These are phyloP conservation scores for Priceomyces medius DNA, from an alignment of 805 yeast species.

Conservation along the genomic window DNA sequence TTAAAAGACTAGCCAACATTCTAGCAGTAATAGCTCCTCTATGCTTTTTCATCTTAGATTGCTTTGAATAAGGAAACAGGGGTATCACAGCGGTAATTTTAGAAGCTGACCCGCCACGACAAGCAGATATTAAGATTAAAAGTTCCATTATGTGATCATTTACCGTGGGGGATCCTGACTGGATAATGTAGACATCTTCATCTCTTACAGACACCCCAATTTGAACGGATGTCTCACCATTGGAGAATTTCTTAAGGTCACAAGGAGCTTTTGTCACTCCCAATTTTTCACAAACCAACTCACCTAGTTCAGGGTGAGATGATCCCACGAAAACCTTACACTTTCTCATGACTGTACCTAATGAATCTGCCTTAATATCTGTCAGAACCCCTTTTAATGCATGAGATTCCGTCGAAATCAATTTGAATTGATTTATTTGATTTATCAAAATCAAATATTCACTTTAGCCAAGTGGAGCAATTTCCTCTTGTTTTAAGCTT, in stretches of 20 bases:
- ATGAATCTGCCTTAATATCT: slow-evolving; percentile 2
- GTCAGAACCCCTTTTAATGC: background rate
- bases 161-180: slow-evolving; percentile 81
- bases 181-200: slow-evolving; percentile 91
- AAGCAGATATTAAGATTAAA: slow-evolving; percentile 88
- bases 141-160: slow-evolving; percentile 97
- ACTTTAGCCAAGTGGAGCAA: background rate
- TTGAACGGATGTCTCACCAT: slow-evolving; percentile 96
- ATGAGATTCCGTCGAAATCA: slow-evolving; percentile 1
- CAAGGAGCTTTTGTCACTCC: slow-evolving; percentile 96
- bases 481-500: background rate
- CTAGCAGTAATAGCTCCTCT: slow-evolving; percentile 98
- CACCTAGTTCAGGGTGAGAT: slow-evolving; percentile 94
- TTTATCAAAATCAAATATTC: background rate
- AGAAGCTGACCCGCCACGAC: slow-evolving; percentile 97
- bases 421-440: background rate
- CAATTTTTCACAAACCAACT: slow-evolving; percentile 81
- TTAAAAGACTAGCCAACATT: slow-evolving; percentile 90
- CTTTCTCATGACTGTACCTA: slow-evolving; percentile 69
- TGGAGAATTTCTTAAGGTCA: slow-evolving; percentile 86
- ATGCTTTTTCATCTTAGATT: slow-evolving; percentile 97
- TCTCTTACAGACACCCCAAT: slow-evolving; percentile 94
- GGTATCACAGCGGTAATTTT: slow-evolving; percentile 97
- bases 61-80: slow-evolving; percentile 95
- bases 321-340: slow-evolving; percentile 95